Evolutionary conservation across 73 alveolate species (phyloP), one percentile per base, ranked within the genome.

Genomic region (Effrenium voratum): DNA sequence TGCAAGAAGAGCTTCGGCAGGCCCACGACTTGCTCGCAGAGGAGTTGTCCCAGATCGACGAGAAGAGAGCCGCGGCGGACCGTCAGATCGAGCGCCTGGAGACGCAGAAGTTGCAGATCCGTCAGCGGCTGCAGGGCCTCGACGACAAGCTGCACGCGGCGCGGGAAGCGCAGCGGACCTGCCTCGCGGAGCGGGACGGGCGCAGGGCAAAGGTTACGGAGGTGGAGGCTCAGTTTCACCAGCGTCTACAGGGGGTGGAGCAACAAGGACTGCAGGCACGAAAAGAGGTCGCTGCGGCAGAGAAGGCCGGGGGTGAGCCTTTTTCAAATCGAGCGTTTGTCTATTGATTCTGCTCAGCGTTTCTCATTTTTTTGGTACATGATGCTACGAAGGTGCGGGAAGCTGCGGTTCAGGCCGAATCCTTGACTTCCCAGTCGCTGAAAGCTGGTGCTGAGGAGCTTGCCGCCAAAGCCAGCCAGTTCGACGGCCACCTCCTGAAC

Each of bases 71-170:
- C 15, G 36, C 72, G 10, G 50, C 95, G n/a, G 95, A 87, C 30
- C 68, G 84, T n/a, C 73, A 50, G 34, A 87, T 87, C 6, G 95
- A 87, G 84, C 63, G 85, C 6, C 36, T 87, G 83, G 95, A 87
- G 57, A 87, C 40, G 6, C 59, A 66, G 95, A 87, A 87, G 95
- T 84, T 87, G 28, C 75, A 41, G 44, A 46, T 87, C 41, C 95
- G 95, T 2, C 95, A 87, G 76, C 47, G 44, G 85, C 84, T 87
- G 49, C 95, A 87, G 10, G 28, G 43, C 28, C 5, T 87, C 52
- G 95, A 87, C 30, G 95, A 87, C 49, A 87, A 87, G 85, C 84
- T 87, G 49, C 95, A 87, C n/a, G 83, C 95, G 2, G 95, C 95
- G 3, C 63, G 95, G 43, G 95, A 87, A 66, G 85, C 52, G 26